Evolutionary conservation across 208 protist species (phyloP).

Genomic region (Leishmania major): DNA sequence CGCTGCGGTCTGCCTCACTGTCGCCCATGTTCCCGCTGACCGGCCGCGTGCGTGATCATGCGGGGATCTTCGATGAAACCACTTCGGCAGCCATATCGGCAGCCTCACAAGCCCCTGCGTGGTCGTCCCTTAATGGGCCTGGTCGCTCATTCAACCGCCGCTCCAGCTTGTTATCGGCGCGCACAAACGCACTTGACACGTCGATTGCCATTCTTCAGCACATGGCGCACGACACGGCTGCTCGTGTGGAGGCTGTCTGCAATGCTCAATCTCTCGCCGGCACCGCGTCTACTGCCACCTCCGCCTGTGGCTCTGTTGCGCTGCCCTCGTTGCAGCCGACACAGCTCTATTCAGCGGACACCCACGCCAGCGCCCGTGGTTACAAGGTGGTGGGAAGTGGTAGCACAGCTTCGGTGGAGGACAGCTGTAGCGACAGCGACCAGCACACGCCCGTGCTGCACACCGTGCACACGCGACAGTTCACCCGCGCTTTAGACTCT

Average conservation of each 20-base stretch:
- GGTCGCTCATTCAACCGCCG: slow-evolving; percentile 5
- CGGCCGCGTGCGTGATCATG: neutral
- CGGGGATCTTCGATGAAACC: neutral
- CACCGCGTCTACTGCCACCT: neutral
- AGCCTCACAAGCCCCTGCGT: neutral
- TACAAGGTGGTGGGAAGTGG: neutral
- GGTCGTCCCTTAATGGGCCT: neutral
- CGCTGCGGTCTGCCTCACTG: neutral
- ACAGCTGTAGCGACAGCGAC: slow-evolving; percentile 2
- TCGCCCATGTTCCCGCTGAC: slow-evolving; percentile 5
- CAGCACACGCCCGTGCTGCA: slow-evolving; percentile 4
- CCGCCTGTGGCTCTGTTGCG: neutral
- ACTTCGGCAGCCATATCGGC: neutral
- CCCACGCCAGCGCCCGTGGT: neutral
- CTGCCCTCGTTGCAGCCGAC: neutral
- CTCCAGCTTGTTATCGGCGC: slow-evolving; percentile 6
- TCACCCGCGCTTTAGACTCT: neutral
- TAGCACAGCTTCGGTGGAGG: neutral
- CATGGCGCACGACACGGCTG: slow-evolving; percentile 54
- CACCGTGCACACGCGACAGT: neutral
- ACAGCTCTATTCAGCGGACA: neutral
- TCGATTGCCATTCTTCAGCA: slow-evolving; percentile 51
- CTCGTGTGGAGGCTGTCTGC: slow-evolving; percentile 20
- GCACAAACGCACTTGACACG: slow-evolving; percentile 35
- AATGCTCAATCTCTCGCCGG: neutral